Base-by-base conservation (phyloP, 768 basidiomycete species). In the Podaxis mareebaensis region DNA sequence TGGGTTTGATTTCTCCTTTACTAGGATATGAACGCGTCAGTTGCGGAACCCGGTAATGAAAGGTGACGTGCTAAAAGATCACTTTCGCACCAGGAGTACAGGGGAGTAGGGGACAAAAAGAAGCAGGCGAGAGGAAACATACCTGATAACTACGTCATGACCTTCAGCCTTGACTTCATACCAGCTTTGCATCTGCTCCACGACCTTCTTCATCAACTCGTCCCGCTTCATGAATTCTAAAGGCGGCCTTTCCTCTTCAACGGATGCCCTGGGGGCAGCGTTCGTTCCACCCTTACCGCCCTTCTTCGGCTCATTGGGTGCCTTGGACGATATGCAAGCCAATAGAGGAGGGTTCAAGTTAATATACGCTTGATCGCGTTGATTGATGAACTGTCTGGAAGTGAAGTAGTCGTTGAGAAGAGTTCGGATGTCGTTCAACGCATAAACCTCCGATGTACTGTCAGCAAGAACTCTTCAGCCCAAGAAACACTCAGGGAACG, bases 181-280 rank as follows among this genome's bases (percentile, higher is more conserved):
- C 91, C 91, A 95, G 26, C 72, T 71, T 71, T 94, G 92, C 93
- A 95, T 94, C 63, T 81, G 82, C 3, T 82, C 77, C 15, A 83
- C 66, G 17, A 95, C 70, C 26, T 77, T 79, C 65, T 78, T 81
- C 4, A 80, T 71, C 11, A 89, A 67, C 33, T 92, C 89, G 4
- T 91, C 89, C 30, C 90, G 82, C 66, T 84, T 88, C 75, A 90
- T 72, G 67, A 88, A 90, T 58, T 89, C 83, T 3, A 66, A 39
- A n/a, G 24, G 10, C 30, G 48, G 33, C 11, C 40, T 12, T n/a
- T 22, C 48, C 38, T 56, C 38, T 15, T 59, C 56, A 1, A 60
- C 66, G 8, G 42, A 36, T 15, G 64, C 49, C 13, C 67, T 65
- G 3, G 65, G 63, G 5, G 48, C 56, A 10, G 53, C 33, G 15